Conservation (phyloP, 352 stramenopile species). For the Globisporangium cylindrosporum region DNA sequence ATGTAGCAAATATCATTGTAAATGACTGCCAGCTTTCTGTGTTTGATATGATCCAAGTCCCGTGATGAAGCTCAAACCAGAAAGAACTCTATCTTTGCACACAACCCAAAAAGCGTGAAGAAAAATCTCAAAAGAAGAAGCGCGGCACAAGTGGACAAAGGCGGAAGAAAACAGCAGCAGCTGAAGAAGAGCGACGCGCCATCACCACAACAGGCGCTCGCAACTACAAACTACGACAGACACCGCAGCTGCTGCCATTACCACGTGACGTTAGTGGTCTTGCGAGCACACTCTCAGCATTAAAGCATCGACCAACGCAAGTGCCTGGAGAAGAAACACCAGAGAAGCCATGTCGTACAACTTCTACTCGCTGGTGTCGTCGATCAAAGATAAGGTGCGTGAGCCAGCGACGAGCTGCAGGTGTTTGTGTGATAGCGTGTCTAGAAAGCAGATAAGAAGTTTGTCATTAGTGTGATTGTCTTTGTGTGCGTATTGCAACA, state of each 20-base stretch:
- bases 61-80: not conserved
- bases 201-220: not conserved
- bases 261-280: not conserved
- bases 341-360: conserved; percentile 35
- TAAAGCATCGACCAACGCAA: not conserved
- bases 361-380: conserved; percentile 41
- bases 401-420: not conserved
- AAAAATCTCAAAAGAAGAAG: not conserved
- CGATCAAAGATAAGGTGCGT: conserved; percentile 36
- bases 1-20: too few species aligned
- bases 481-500: not conserved
- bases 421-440: not conserved
- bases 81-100: not conserved
- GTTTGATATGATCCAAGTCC: not conserved
- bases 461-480: not conserved
- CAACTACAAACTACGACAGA: too few species aligned
- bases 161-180: not conserved
- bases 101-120: not conserved
- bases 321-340: not conserved
- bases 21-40: not conserved
- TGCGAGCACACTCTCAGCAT: not conserved
- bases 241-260: not conserved
- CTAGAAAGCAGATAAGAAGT: not conserved
- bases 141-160: not conserved
- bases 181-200: not conserved